Evolutionary conservation across 441 rosid genomes (phyloP).

Genomic region (Corymbia calophylla): DNA sequence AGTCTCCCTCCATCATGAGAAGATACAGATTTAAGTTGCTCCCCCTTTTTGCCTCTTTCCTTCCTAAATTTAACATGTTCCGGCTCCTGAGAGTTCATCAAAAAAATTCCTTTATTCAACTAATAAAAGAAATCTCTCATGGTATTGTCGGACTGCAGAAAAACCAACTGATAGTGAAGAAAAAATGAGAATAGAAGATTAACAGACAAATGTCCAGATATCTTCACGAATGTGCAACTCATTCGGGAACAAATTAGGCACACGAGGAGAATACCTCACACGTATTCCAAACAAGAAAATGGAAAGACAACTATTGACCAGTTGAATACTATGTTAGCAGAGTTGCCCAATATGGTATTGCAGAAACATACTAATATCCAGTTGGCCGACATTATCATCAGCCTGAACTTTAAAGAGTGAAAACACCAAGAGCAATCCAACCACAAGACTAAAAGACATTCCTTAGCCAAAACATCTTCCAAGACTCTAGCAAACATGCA

Average conservation of each 20-base stretch:
- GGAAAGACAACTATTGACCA: not conserved
- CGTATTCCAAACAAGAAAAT: not conserved
- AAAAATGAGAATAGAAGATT: not conserved
- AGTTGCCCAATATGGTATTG: not conserved
- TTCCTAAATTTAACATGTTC: constrained; percentile 51
- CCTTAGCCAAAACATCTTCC: not conserved
- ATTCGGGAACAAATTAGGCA: not conserved
- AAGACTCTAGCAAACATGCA: not conserved
- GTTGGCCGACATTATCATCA: not conserved
- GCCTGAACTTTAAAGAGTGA: not conserved
- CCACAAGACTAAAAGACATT: not conserved
- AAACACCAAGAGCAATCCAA: not conserved
- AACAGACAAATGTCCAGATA: not conserved
- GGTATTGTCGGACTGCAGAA: not conserved
- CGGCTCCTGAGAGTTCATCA: constrained; percentile 37
- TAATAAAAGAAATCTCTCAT: not conserved
- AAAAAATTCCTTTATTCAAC: not conserved
- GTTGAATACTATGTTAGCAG: not conserved
- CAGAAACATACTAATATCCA: not conserved
- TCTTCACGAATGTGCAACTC: not conserved
- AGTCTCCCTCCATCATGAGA: constrained; percentile 10
- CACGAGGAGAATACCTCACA: not conserved
- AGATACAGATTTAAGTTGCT: constrained; percentile 6
- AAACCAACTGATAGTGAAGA: not conserved
- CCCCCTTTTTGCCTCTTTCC: constrained; percentile 26